phyloP scores from a whole-genome alignment of 306 rosid genomes.

The Vigna mungo region DNA sequence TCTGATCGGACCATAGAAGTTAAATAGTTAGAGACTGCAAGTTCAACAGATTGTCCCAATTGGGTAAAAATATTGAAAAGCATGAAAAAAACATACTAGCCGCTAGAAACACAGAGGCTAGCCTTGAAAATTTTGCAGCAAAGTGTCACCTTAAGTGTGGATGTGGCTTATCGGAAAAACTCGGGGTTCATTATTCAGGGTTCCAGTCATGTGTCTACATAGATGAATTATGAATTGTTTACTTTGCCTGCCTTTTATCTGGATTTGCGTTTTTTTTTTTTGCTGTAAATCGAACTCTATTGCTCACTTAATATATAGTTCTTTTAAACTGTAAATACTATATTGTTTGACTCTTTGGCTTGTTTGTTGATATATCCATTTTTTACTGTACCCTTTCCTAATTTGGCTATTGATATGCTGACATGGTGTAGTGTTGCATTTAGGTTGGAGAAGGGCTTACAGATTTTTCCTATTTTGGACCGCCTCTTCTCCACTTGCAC shows the following conservation, averaged over 20 bases:
- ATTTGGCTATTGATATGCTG: constrained; percentile 6
- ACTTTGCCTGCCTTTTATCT: constrained; percentile 7
- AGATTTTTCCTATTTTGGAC: constrained; percentile 70
- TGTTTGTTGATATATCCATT: background rate
- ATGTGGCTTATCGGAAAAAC: constrained; percentile 7
- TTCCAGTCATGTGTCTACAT: background rate
- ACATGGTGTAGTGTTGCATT: constrained; percentile 36
- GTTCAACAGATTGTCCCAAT: background rate
- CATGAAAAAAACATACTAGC: background rate
- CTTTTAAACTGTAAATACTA: constrained; percentile 20
- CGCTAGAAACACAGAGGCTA: background rate
- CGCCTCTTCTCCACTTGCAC: constrained; percentile 74
- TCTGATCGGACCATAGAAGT: background rate
- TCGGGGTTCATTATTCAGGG: constrained; percentile 7
- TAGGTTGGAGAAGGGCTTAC: constrained; percentile 79
- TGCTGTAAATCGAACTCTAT: constrained; percentile 18
- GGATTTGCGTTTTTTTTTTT: constrained; percentile 14
- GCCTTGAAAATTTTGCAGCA: background rate
- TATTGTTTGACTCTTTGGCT: constrained; percentile 3
- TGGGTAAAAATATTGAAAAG: constrained; percentile 15
- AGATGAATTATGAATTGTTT: constrained; percentile 26
- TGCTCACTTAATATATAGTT: constrained; percentile 11
- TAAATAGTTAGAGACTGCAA: background rate
- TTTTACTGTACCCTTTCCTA: constrained; percentile 6
- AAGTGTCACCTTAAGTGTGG: background rate